Percentiles rank a stretch among this genome's conserved stretches.
Conservation (phyloP, 345 rosid species). For the Heritiera littoralis region DNA sequence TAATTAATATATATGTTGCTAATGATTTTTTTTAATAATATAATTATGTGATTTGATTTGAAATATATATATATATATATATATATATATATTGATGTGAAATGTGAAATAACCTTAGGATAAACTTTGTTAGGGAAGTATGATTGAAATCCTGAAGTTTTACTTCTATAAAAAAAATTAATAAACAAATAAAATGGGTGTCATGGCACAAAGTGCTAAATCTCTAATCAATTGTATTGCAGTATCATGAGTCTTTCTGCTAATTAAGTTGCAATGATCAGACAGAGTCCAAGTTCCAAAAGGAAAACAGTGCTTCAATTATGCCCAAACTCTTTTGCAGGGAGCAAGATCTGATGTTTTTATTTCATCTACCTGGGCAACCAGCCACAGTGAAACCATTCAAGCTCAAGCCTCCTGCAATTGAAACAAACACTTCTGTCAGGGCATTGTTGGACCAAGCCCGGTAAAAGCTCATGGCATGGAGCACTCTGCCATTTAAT, state of each 20-base stretch:
- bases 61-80: too few relatives aligned
- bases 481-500: too few relatives aligned
- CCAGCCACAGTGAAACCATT: constrained; percentile 80
- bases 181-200: too few relatives aligned
- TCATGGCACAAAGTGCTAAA: not conserved
- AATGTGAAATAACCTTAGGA: too few relatives aligned
- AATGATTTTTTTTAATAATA: too few relatives aligned
- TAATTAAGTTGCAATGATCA: not conserved
- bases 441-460: not conserved
- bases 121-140: too few relatives aligned
- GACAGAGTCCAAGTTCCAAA: too few relatives aligned
- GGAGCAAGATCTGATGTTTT: constrained; percentile 88
- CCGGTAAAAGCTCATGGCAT: not conserved
- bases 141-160: too few relatives aligned
- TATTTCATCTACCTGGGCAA: constrained; percentile 76
- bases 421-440: constrained; percentile 9
- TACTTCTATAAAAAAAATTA: too few relatives aligned
- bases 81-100: too few relatives aligned
- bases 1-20: too few relatives aligned
- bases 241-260: not conserved
- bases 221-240: not conserved
- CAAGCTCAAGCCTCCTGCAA: constrained; percentile 84
- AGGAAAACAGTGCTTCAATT: not conserved
- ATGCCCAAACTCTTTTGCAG: constrained; percentile 85
- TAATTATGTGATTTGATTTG: too few relatives aligned